phyloP scores from a whole-genome alignment of 805 yeast genomes.

The Barnettozyma vustinii region DNA sequence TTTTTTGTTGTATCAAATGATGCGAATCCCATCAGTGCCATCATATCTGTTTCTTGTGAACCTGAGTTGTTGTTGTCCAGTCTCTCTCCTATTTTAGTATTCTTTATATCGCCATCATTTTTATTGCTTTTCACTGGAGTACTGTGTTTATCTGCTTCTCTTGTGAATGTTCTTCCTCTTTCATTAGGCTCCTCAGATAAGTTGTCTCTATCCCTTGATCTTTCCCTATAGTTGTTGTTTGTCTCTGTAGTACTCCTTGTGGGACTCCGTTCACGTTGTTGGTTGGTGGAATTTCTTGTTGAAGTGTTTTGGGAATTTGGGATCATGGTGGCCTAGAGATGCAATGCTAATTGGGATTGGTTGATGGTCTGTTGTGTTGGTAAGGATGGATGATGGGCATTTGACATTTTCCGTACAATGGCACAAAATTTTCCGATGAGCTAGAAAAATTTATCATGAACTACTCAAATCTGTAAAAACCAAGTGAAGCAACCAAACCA shows the following conservation, averaged over 20 bases:
- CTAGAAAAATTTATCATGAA: neutral
- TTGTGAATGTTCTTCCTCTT: conserved; percentile 25
- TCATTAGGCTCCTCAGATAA: conserved; percentile 5
- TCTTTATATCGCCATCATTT: neutral
- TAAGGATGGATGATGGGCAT: neutral
- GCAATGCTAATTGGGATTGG: neutral
- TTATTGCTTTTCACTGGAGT: neutral
- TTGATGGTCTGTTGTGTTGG: neutral
- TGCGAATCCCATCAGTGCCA: conserved; percentile 52
- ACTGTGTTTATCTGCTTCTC: conserved; percentile 15
- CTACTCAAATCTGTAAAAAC: neutral
- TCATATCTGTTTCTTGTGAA: conserved; percentile 23
- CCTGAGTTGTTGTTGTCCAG: neutral
- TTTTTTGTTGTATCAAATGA: conserved; percentile 53
- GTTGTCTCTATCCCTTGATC: conserved; percentile 4
- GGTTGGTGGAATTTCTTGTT: neutral
- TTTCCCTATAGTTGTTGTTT: neutral
- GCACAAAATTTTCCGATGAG: neutral
- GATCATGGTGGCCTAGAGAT: neutral
- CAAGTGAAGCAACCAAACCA: neutral
- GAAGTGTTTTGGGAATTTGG: neutral
- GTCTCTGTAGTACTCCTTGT: neutral
- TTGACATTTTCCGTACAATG: neutral
- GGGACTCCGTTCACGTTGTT: neutral
- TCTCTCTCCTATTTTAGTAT: neutral